Evolutionary conservation across 768 basidiomycete genomes (phyloP), one percentile per base, ranked within the genome.

Genomic region (Collybia nuda): DNA sequence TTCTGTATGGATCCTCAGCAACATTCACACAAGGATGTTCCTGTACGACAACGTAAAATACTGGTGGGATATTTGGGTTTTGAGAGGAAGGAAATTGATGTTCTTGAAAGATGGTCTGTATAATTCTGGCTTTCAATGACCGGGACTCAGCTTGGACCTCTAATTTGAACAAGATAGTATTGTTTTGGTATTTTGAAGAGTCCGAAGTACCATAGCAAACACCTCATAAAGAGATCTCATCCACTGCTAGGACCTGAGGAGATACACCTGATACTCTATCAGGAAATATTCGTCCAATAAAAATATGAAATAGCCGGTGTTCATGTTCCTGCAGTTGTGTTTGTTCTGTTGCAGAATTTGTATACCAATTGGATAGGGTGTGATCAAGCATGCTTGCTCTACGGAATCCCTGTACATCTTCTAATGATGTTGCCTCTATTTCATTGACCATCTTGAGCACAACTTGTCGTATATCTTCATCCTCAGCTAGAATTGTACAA

Each of bases 351-450:
- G 17, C 28, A 14, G 51, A n/a, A 32, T 46, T 44, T 2, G 48
- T 17, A 35, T 11, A 36, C 18, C 21, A 26, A 19, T 45, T 43
- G 5, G 42, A 14, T 12, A 15, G 37, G 22, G 14, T 24, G 42
- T 48, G 48, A 26, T 59, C 49, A n/a, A 54, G 37, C 17, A 48
- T 17, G 29, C 21, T 23, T 11, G 51, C 49, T 14, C 47, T 43
- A 15, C 46, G 40, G 28, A 39, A 50, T 6, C 59, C 54, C 4
- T 54, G 46, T 19, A 51, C n/a, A 35, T 62, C 59, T 32, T 62
- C 59, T 12, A 26, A 44, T 14, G 28, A 24, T 11, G 58, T 55
- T 4, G 29, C 18, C 5, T 56, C 53, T 28, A 61, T 19, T 2
- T 24, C 26, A 2, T 35, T 24, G 8, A 61, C 26, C 37, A 56